phyloP scores from a whole-genome alignment of 345 rosid genomes.

The Carallia pectinifolia region DNA sequence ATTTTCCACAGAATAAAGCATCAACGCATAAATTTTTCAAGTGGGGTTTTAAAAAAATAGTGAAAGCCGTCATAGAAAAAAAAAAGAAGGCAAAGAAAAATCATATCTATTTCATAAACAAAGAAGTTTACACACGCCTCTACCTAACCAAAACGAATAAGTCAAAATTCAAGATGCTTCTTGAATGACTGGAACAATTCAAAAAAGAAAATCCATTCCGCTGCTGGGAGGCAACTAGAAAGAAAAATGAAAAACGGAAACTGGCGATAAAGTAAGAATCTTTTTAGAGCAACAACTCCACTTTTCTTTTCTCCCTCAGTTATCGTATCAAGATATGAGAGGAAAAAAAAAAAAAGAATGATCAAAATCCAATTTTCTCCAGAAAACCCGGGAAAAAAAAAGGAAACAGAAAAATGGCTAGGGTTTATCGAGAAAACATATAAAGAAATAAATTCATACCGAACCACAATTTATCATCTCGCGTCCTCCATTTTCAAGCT shows the following conservation, averaged over 20 bases:
- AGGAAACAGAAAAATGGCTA: constrained; percentile 6
- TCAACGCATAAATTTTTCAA: too few species aligned
- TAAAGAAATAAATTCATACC: neutral
- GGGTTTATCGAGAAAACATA: constrained; percentile 6
- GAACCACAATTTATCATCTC: neutral
- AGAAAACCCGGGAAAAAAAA: neutral
- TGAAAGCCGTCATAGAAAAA: too few species aligned
- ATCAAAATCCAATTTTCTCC: neutral
- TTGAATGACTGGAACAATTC: neutral
- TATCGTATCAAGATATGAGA: neutral
- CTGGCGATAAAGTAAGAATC: too few species aligned
- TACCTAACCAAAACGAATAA: neutral
- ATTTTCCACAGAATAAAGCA: too few species aligned
- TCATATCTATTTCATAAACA: neutral
- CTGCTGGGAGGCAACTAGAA: neutral
- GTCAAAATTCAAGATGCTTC: neutral
- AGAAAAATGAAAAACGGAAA: neutral
- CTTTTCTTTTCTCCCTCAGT: neutral
- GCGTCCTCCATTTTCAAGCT: neutral
- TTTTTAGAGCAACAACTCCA: too few species aligned
- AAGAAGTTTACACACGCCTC: neutral
- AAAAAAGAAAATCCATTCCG: neutral
- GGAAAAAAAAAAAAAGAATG: neutral
- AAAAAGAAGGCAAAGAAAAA: too few species aligned
- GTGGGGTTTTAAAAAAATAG: too few species aligned